A percentile compares a stretch with the other conserved stretches of the same genome.
Evolutionary conservation across 202 grass and related monocot genomes (phyloP).

Genomic region (Panicum virgatum): DNA sequence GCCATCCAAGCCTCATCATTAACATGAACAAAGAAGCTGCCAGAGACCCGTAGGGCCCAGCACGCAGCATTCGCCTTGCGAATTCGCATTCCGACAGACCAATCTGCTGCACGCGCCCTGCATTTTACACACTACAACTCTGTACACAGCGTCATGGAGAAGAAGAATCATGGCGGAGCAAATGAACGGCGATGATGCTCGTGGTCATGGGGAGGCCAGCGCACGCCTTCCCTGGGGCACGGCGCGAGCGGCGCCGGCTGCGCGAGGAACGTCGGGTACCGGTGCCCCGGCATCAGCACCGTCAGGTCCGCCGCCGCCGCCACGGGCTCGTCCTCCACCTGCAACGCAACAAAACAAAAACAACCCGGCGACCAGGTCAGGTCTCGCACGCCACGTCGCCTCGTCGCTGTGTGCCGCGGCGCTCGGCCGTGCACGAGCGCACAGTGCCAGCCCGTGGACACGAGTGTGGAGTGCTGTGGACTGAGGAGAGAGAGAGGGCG

Average conservation of each 20-base stretch:
- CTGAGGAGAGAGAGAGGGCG: too few species aligned
- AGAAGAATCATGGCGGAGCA: constrained; percentile 18
- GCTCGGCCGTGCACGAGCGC: not conserved
- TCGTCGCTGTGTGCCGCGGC: not conserved
- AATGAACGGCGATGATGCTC: not conserved
- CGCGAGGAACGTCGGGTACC: constrained; percentile 87
- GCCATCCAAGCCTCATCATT: not conserved
- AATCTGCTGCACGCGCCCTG: too few species aligned
- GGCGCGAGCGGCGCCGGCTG: constrained; percentile 75
- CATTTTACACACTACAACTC: not conserved
- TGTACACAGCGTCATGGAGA: not conserved
- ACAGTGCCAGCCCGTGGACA: not conserved
- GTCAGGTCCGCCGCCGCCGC: constrained; percentile 47
- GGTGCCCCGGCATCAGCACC: constrained; percentile 94
- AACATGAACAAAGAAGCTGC: not conserved
- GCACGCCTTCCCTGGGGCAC: constrained; percentile 72
- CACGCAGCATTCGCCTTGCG: too few species aligned
- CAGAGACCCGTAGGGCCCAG: too few species aligned
- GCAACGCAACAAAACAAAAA: not conserved
- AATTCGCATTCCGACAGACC: too few species aligned
- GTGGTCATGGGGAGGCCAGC: constrained; percentile 72
- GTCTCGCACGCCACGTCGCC: not conserved
- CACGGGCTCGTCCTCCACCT: constrained; percentile 53
- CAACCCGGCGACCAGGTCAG: constrained; percentile 10
- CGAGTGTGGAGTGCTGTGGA: too few species aligned